Evolutionary conservation across 176 grass and related monocot species (phyloP), one percentile per base, ranked within the genome.

Genomic region (Dactylis glomerata): DNA sequence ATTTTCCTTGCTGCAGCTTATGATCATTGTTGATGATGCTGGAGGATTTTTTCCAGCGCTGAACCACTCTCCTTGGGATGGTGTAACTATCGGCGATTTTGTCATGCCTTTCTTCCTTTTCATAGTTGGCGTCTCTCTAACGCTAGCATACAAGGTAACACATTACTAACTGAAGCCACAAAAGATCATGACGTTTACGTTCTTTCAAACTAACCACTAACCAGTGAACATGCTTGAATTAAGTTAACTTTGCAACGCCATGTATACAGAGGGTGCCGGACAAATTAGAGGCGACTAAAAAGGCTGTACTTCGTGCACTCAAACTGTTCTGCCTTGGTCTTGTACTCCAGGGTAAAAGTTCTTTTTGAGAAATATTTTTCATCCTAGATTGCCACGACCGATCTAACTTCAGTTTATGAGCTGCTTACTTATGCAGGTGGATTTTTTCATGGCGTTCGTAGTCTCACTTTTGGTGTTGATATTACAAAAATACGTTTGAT

Each of bases 21-120:
- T 93, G 91, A 90, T 93, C 34, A 76, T 93, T 44, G 91, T 93
- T 24, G 91, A 93, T 64, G 86, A 88, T 76, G 91, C 64, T 81
- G 91, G 91, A 66, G 74, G 77, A 2, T 59, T 90, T 80, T 38
- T 93, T 62, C 85, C 87, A 30, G 46, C 33, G 28, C 23, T 93
- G 61, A 50, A 68, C 11, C 91, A 93, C 67, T 93, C 91, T 38
- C 85, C 91, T 28, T 93, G 91, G 91, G 76, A 93, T 34, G 91
- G 91, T 16, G 13, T 93, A 62, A 83, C 47, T 0, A 40, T 93
- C 27, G 91, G 85, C 3, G 91, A 93, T 90, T 90, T 90, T 58
- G 88, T 93, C 47, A 93, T 93, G 91, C 91, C 91, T 32, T 88
- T 90, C 81, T 93, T 93, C 85, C 88, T 93, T 63, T 93, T 93